These are phyloP conservation scores for Lycium ferocissimum DNA, from an alignment of 257 asterid genomes.

Conservation along the genomic window DNA sequence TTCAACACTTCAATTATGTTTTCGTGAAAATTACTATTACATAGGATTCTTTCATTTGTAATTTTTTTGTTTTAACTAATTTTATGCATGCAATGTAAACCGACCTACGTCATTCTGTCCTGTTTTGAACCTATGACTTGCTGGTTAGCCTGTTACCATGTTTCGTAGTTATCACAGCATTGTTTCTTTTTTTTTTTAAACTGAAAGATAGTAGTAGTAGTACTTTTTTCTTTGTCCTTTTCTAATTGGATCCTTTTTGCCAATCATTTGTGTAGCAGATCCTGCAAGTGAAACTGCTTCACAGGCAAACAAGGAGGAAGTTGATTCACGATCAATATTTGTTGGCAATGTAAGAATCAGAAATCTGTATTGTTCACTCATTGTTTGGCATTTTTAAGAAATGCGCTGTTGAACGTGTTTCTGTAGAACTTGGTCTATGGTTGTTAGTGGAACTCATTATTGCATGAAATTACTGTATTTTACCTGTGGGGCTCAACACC, in stretches of 20 bases:
- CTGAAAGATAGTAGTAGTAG: not conserved
- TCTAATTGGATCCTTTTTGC: not conserved
- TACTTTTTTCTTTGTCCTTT: not conserved
- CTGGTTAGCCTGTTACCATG: not conserved
- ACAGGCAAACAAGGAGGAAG: constrained; percentile 83
- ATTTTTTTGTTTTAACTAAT: not conserved
- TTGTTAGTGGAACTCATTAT: not conserved
- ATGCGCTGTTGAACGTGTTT: constrained; percentile 11
- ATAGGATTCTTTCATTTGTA: not conserved
- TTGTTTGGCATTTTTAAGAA: constrained; percentile 9
- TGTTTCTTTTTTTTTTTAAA: too few species aligned
- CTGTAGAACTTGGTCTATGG: not conserved
- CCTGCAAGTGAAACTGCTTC: constrained; percentile 81
- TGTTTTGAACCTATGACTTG: not conserved
- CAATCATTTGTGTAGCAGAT: constrained; percentile 49
- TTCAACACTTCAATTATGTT: not conserved
- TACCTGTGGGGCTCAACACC: not conserved
- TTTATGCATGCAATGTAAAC: not conserved
- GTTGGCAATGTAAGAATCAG: constrained; percentile 88
- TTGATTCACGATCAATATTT: constrained; percentile 83
- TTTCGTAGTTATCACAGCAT: not conserved
- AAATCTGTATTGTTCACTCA: not conserved
- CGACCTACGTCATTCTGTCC: not conserved
- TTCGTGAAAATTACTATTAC: not conserved
- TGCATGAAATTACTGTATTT: not conserved